Evolutionary conservation across 495 filamentous ascomycete species (phyloP), one percentile per base, ranked within the genome.

Genomic region (Pyrenula aspistea): DNA sequence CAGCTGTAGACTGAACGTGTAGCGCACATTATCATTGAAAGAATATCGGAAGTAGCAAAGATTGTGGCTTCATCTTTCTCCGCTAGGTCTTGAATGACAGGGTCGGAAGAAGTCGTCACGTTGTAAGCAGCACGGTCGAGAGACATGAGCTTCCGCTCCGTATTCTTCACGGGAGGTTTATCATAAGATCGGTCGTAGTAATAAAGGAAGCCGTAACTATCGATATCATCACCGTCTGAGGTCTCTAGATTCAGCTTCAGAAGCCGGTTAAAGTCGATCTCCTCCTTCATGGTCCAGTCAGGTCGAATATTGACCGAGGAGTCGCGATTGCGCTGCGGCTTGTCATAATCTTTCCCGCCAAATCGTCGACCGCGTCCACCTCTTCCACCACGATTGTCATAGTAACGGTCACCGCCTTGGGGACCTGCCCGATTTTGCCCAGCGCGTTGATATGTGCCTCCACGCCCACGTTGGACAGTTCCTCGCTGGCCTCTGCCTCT

Each of bases 1-100:
- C 93, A 98, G 12, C 91, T 89, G 78, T 96, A 96, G 51, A 98
- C 88, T 42, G 88, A 93, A 56, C 93, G 84, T 47, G 94, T 87
- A 20, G 93, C 84, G 71, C 94, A 97, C 93, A 98, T 98, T 62
- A 98, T 84, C 92, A 96, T 96, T 56, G 91, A 96, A 54, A 98
- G 81, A 64, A 97, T 91, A 70, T 85, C 94, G 68, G 96, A 89
- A 11, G 92, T 95, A 57, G 94, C 91, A 67, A 98, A 98, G 62
- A 98, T 89, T 60, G 90, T 95, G 15, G 92, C 93, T 69, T 95
- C 90, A 65, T 96, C 85, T 80, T 94, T 95, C 62, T 96, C 93
- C 53, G 93, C 88, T 2, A 97, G 81, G 61, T 96, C 91, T 74
- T 97, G 91, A 66, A 98, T 95, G 60, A 98, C 83, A 49, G 93